Evolutionary conservation across 345 rosid genomes (phyloP), one percentile per base, ranked within the genome.

Genomic region (Hypericum androsaemum): DNA sequence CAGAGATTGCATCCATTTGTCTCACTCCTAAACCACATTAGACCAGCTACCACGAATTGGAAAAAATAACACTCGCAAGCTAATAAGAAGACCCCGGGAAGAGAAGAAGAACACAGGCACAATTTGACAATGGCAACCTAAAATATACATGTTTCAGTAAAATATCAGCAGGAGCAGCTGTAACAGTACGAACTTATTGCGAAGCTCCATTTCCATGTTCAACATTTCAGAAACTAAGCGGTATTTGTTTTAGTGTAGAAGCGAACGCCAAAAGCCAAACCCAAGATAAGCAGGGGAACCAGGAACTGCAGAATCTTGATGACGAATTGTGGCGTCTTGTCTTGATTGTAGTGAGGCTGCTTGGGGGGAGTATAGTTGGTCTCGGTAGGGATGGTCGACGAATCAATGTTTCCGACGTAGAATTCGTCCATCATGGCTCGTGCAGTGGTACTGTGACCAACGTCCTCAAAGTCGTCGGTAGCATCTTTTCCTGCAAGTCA

Each of bases 401-500:
- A 10, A 56, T 88, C 90, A 6, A 88, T 73, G 11, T 78, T 76
- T 36, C 98, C 98, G 0, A 88, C 72, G 10, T 75, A 81, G 70
- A 60, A 75, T 62, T 88, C 97, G 37, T 81, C 96, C 74, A 88
- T 74, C 95, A 88, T 85, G 5, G 89, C 86, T 58, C 72, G 78
- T 3, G 98, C 98, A 13, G 70, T 76, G 46, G 62, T 67, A 60
- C 98, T 88, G 58, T 92, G 98, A 9, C 95, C 98, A 10, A 92
- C 90, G 67, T 92, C 95, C 64, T 84, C 96, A 15, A 92, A 92
- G 65, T 92, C 96, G 63, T 85, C 84, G 5, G 95, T 85, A 0
- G 97, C 95, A 45, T 92, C 97, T 74, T 92, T 90, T 64, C 95
- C 98, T 90, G 73, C 11, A 39, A 41, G 16, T 12, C 48, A 49